These are phyloP conservation scores for Hypsizygus ulmarius DNA, from an alignment of 1,284 basidiomycete species.

Conservation along the genomic window DNA sequence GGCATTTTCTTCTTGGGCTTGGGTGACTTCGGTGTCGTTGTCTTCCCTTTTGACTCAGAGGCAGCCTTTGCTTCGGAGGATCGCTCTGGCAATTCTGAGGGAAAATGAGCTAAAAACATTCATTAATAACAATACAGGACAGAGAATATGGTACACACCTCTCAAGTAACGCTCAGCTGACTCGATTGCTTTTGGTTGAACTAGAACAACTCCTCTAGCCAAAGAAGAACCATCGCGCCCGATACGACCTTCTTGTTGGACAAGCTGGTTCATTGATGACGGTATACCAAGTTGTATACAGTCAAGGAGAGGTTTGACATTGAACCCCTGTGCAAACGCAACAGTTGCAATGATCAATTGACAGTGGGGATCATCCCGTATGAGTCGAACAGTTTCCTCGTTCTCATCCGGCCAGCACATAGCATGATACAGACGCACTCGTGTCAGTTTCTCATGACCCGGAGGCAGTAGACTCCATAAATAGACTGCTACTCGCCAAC, in stretches of 20 bases:
- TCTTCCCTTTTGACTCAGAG: too few species aligned
- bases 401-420: slow-evolving; percentile 7
- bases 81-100: background rate
- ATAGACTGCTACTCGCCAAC: background rate
- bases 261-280: background rate
- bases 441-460: background rate
- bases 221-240: background rate
- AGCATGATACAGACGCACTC: slow-evolving; percentile 4
- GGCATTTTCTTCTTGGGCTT: background rate
- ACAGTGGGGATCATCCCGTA: background rate
- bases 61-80: too few species aligned
- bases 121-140: background rate
- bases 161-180: background rate
- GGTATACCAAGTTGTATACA: slow-evolving; percentile 2
- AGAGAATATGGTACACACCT: background rate
- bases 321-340: slow-evolving; percentile 2
- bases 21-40: too few species aligned
- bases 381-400: slow-evolving; percentile 1
- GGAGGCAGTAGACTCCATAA: slow-evolving; percentile 2
- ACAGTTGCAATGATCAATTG: slow-evolving; percentile 1
- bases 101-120: background rate
- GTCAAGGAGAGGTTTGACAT: slow-evolving; percentile 3
- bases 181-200: background rate
- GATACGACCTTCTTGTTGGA: slow-evolving; percentile 6
- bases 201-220: background rate